phyloP scores from a whole-genome alignment of 768 basidiomycete genomes.

The Crassisporium funariophilum region DNA sequence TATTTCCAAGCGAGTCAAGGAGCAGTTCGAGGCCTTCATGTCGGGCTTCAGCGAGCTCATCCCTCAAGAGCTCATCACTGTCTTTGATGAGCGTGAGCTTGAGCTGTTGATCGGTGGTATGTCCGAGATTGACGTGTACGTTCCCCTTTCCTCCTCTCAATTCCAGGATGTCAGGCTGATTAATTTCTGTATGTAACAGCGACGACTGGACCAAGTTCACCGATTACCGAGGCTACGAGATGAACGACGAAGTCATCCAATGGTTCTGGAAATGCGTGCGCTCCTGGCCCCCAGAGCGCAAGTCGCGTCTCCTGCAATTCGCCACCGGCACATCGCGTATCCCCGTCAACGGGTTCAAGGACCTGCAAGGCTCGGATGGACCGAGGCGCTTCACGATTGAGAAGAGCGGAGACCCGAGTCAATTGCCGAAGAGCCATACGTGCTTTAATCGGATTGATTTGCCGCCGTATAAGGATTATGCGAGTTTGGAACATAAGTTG shows the following conservation, averaged over 20 bases:
- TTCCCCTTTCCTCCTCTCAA: slow-evolving; percentile 18
- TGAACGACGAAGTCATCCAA: slow-evolving; percentile 94
- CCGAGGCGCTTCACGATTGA: slow-evolving; percentile 98
- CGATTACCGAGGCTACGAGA: slow-evolving; percentile 95
- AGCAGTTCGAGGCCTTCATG: slow-evolving; percentile 99
- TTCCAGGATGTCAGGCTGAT: slow-evolving; percentile 2
- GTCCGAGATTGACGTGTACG: slow-evolving; percentile 98
- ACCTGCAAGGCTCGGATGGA: slow-evolving; percentile 96
- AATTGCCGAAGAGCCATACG: slow-evolving; percentile 93
- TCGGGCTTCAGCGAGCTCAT: slow-evolving; percentile 99
- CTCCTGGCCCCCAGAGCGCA: slow-evolving; percentile 97
- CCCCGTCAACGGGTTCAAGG: slow-evolving; percentile 98
- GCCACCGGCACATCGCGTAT: slow-evolving; percentile 97
- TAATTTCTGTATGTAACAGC: slow-evolving; percentile 34
- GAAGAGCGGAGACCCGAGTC: slow-evolving; percentile 95
- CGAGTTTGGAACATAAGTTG: slow-evolving; percentile 91
- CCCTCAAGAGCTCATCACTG: slow-evolving; percentile 95
- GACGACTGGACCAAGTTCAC: slow-evolving; percentile 99
- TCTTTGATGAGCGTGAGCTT: slow-evolving; percentile 97
- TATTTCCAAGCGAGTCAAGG: slow-evolving; percentile 95
- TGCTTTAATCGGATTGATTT: slow-evolving; percentile 98
- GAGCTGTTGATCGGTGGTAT: slow-evolving; percentile 98
- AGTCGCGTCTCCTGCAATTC: slow-evolving; percentile 94
- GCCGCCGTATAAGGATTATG: slow-evolving; percentile 97
- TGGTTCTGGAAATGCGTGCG: slow-evolving; percentile 99